Base-by-base conservation (phyloP, 257 asterid species). In the Mentha longifolia region DNA sequence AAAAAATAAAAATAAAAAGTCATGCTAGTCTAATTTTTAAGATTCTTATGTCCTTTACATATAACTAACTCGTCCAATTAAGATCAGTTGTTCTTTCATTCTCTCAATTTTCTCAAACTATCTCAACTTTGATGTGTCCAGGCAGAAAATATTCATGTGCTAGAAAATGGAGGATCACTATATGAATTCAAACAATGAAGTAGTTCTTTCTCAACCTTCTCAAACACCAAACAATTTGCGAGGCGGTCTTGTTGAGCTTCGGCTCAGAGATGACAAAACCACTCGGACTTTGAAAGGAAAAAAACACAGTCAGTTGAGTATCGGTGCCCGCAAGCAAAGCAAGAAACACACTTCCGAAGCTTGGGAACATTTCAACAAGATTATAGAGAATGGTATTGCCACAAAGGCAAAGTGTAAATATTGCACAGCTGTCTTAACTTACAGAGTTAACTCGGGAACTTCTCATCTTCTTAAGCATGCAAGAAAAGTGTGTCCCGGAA, bases 391-490 rank as follows among this genome's bases (percentile, higher is more conserved):
- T 13, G 50, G 51, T 3, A 17, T 46, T 11, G 16, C 13, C 7
- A 8, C 47, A 42, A 46, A 46, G 51, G 51, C 51, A 46, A 13
- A 46, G 13, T 46, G 51, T 3, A 46, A 46, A 46, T 46, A 46
- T 14, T 46, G 16, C 16, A 46, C n/a, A 2, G 3, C 51, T 46
- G 16, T 46, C 51, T 46, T 46, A 46, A 9, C 51, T 13, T 46
- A 46, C 16, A 46, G 13, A 46, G 16, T 13, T 46, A 11, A 11
- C 6, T 9, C 51, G 7, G 15, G 60, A 20, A 54, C 60, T 20
- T 54, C 60, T 6, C 60, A 54, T 54, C 33, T 54, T 54, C 60
- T 54, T 54, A 54, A 54, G 7, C 60, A 54, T 54, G 33, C 60
- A 17, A 54, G 17, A 2, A 7, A 1, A 8, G 15, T 54, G 7